phyloP scores from a whole-genome alignment of 1,284 basidiomycete species.

The Trametes pubescens region DNA sequence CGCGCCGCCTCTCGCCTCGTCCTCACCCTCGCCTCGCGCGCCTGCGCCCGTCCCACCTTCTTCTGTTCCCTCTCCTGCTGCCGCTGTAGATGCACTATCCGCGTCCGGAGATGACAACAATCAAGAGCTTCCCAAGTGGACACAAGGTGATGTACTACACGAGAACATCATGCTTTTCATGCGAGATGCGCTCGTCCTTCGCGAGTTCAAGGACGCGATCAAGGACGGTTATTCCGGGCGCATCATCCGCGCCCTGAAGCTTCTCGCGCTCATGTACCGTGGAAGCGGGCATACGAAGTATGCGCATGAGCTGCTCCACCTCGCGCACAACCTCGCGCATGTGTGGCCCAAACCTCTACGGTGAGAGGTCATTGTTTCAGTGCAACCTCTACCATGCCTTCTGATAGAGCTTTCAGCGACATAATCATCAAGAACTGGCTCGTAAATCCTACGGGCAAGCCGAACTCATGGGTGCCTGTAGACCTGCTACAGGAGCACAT shows the following conservation, averaged over 20 bases:
- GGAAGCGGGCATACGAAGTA: constrained; percentile 46
- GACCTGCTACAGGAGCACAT: no score
- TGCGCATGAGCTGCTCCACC: constrained; percentile 48
- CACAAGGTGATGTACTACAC: constrained; percentile 41
- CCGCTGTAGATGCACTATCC: neutral
- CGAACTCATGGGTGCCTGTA: no score
- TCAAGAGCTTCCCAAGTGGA: no score
- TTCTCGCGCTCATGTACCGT: constrained; percentile 44
- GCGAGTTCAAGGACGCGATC: constrained; percentile 45
- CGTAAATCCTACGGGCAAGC: no score
- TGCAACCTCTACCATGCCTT: neutral
- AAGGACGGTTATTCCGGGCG: constrained; percentile 46
- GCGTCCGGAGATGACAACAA: no score
- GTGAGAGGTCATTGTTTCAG: constrained; percentile 33
- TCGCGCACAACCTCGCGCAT: no score
- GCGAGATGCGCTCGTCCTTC: constrained; percentile 44
- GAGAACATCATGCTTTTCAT: constrained; percentile 48
- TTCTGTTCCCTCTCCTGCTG: no score
- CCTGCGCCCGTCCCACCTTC: no score
- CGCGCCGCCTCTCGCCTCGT: no score
- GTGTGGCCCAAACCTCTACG: constrained; percentile 47
- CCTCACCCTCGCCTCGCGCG: no score
- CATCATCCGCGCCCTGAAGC: constrained; percentile 43
- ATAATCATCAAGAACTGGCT: constrained; percentile 46
- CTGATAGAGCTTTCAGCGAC: constrained; percentile 26